Evolutionary conservation across 345 rosid species (phyloP).

Genomic region (Hypericum perforatum): DNA sequence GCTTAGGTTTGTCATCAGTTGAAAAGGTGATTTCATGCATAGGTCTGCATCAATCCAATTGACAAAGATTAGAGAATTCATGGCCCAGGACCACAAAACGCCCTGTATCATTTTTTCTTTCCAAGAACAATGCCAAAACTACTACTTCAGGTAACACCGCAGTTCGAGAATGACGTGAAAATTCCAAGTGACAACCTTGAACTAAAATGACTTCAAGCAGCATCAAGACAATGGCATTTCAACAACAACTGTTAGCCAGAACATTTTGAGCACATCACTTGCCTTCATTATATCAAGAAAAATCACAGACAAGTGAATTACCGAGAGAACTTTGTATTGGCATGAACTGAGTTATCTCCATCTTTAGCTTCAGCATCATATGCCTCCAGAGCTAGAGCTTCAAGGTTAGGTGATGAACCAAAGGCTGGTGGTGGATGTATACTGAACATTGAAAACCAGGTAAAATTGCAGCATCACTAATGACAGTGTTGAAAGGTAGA

Average conservation of each 20-base stretch:
- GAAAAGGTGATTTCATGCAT: constrained; percentile 95
- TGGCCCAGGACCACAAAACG: constrained; percentile 4
- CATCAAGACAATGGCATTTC: too few species aligned
- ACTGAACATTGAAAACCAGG: constrained; percentile 43
- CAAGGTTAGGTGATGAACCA: constrained; percentile 93
- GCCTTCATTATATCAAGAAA: too few species aligned
- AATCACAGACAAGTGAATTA: constrained; percentile 17
- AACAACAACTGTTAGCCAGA: too few species aligned
- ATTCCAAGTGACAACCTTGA: neutral
- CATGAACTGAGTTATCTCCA: constrained; percentile 68
- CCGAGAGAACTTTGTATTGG: constrained; percentile 60
- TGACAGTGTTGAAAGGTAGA: constrained; percentile 1
- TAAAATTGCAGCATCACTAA: constrained; percentile 12
- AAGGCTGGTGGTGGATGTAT: constrained; percentile 96
- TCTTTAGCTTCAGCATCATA: constrained; percentile 37
- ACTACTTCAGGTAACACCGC: too few species aligned
- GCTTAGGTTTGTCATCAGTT: constrained; percentile 88
- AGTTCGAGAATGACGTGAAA: neutral
- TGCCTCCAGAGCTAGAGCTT: constrained; percentile 73
- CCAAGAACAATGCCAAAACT: too few species aligned
- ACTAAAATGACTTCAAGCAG: too few species aligned
- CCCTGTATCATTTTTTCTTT: neutral
- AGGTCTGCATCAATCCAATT: constrained; percentile 49
- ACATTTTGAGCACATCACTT: too few species aligned
- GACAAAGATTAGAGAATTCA: constrained; percentile 10